phyloP scores from a whole-genome alignment of 2,329 filamentous ascomycete genomes.

The Tolypocladium amazonense region DNA sequence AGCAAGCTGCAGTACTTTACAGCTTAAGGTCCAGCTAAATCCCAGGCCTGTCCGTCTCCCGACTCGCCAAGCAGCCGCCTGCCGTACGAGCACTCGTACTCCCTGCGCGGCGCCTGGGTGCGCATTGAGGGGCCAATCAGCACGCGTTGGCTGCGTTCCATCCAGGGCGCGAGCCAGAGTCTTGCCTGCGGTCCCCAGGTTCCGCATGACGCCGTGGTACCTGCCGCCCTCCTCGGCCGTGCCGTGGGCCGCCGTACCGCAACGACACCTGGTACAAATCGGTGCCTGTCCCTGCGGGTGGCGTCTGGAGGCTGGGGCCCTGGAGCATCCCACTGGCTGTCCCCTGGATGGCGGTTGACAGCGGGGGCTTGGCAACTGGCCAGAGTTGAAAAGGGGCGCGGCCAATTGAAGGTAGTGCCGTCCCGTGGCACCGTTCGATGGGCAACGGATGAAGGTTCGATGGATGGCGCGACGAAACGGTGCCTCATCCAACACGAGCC shows the following conservation, averaged over 20 bases:
- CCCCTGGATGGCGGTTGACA: neutral
- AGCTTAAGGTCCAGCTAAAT: neutral
- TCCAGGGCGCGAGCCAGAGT: neutral
- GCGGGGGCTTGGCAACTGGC: neutral
- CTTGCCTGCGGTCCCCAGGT: neutral
- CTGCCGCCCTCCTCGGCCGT: neutral
- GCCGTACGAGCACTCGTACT: neutral
- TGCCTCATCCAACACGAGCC: neutral
- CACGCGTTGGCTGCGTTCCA: conserved; percentile 1
- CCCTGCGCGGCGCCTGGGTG: neutral
- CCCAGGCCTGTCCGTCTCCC: neutral
- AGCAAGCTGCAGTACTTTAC: no score
- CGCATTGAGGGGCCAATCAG: neutral
- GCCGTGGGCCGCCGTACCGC: neutral
- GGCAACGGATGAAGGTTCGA: neutral
- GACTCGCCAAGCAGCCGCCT: neutral
- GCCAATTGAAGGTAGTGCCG: neutral
- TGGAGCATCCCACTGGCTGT: neutral
- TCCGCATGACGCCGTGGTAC: neutral
- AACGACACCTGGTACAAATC: neutral
- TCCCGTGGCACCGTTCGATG: neutral
- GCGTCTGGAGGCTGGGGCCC: neutral
- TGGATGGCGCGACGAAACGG: neutral
- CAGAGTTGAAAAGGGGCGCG: neutral
- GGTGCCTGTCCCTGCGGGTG: neutral